Evolutionary conservation across 371 early-diverging fungal species (phyloP), one percentile per base, ranked within the genome.

Genomic region (Apophysomyces trapeziformis): DNA sequence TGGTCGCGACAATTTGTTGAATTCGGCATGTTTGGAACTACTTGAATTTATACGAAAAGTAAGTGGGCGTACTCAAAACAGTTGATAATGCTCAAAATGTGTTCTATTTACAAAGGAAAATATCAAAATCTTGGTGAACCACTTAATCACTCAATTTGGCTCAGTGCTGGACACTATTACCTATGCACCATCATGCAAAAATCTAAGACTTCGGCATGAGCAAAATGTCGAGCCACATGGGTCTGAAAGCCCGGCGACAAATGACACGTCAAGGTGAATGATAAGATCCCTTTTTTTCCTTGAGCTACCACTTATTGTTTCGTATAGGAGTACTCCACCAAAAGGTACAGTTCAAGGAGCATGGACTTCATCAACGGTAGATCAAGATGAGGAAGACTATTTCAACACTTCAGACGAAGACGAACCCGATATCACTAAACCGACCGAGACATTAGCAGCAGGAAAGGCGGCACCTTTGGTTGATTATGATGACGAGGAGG

Each of bases 1-100:
- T 41, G 86, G 87, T 57, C 79, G 82, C 43, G 86, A 94, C 70
- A 96, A 95, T 65, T 69, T 95, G 56, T 60, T 95, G 46, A 93
- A 94, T 69, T 95, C 96, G 1, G 93, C 96, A 0, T 95, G 92
- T 65, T 79, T 95, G 46, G 95, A 95, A 64, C 72, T 97, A 38
- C 86, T 97, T 61, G 93, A 91, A 26, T 91, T 83, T 70, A 88
- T 96, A 60, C 82, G 88, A 61, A 88, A 78, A 71, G 91, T 90
- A 80, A 68, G 71, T 16, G 39, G 44, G n/a, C 6, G 32, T 21
- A 21, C 4, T 26, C 35, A 18, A 16, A 1, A 45, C 6, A 13
- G 2, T 59, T 57, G 4, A 36, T 58, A 46, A 11, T 11, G 58
- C 58, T 7, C 39, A 47, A 6, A 7, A 7, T 35, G 18, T n/a